phyloP scores from a whole-genome alignment of 129 eudicot species.

The Chrysanthemum makinoi region DNA sequence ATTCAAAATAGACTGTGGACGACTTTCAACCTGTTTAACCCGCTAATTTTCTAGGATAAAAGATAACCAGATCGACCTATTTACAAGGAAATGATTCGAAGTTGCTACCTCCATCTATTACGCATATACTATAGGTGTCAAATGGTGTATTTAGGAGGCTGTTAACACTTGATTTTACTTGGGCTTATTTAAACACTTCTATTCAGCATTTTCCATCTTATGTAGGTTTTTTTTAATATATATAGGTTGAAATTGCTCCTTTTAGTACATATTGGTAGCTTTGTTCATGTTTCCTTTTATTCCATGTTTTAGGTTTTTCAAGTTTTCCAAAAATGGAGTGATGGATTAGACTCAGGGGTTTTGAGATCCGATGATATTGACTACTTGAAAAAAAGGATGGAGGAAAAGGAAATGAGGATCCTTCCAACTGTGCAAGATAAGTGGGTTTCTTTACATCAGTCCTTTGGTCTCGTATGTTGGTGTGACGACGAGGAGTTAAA shows the following conservation, averaged over 20 bases:
- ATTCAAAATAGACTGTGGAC: not conserved
- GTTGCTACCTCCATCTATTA: no score
- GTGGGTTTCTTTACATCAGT: constrained; percentile 76
- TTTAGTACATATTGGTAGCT: not conserved
- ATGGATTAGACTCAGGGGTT: constrained; percentile 53
- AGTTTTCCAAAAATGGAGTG: constrained; percentile 57
- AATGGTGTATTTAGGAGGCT: no score
- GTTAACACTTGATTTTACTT: no score
- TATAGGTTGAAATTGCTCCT: not conserved
- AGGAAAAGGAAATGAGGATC: constrained; percentile 42
- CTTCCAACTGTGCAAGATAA: constrained; percentile 70
- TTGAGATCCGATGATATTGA: constrained; percentile 46
- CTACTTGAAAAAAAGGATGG: constrained; percentile 51
- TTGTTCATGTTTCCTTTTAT: not conserved
- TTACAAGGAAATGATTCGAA: constrained; percentile 8
- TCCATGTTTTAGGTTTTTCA: constrained; percentile 53
- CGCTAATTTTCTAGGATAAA: no score
- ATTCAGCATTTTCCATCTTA: no score
- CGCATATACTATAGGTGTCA: no score
- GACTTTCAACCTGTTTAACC: not conserved
- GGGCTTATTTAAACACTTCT: no score
- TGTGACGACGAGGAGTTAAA: constrained; percentile 53
- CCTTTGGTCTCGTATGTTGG: constrained; percentile 77
- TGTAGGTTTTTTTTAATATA: no score
- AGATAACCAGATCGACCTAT: not conserved